These are phyloP conservation scores for Skeletonema costatum DNA, from an alignment of 108 stramenopile genomes.

Conservation along the genomic window DNA sequence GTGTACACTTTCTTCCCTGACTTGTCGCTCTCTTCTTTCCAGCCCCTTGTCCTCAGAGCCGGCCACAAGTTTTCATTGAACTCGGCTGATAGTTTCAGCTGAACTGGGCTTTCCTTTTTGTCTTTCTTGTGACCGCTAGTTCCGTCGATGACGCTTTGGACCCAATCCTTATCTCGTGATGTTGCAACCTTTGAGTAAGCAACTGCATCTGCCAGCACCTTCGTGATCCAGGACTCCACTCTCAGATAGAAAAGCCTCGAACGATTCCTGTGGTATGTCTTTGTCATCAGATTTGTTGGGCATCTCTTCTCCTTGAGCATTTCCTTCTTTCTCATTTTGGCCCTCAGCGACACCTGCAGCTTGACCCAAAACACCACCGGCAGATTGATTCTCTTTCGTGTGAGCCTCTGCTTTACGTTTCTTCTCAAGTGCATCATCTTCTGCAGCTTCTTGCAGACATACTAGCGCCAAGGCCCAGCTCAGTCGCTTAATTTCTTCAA, in stretches of 20 bases:
- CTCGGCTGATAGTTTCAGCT: constrained; percentile 6
- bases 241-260: constrained; percentile 18
- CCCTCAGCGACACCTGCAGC: constrained; percentile 9
- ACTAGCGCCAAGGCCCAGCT: constrained; percentile 66
- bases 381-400: constrained; percentile 42
- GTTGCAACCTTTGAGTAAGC: constrained; percentile 44
- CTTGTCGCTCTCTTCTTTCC: constrained; percentile 57
- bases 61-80: constrained; percentile 66
- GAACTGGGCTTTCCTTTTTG: constrained; percentile 14
- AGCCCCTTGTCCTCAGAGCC: constrained; percentile 67
- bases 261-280: constrained; percentile 18
- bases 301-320: constrained; percentile 20
- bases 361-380: constrained; percentile 41
- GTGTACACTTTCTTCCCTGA: constrained; percentile 8
- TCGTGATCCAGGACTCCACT: constrained; percentile 49
- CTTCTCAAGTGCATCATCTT: constrained; percentile 49
- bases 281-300: constrained; percentile 19
- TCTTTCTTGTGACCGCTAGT: constrained; percentile 7
- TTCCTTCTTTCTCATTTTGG: neutral
- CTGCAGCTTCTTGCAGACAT: constrained; percentile 60
- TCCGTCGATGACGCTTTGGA: constrained; percentile 24
- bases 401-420: constrained; percentile 37
- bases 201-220: constrained; percentile 54
- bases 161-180: constrained; percentile 27
- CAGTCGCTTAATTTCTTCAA: constrained; percentile 72